Percentiles rank a stretch among this genome's conserved stretches.
Evolutionary conservation across 176 grass and related monocot genomes (phyloP).

Genomic region (Tillandsia fasciculata): DNA sequence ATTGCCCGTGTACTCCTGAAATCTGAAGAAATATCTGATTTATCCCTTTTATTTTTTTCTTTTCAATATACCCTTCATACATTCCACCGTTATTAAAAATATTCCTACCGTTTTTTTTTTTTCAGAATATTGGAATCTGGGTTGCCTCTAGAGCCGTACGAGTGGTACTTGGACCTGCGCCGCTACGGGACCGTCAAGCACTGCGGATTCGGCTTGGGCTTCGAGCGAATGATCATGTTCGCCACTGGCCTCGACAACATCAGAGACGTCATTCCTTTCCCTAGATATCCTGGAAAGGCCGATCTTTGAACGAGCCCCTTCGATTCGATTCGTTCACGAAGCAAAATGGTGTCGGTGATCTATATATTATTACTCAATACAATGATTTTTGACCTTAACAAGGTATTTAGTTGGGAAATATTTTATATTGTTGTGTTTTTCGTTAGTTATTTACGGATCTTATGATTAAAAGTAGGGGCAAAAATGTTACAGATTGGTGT

Average conservation of each 20-base stretch:
- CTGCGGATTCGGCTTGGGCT: slow-evolving; percentile 80
- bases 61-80: no score
- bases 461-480: no score
- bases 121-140: slow-evolving; percentile 52
- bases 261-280: slow-evolving; percentile 90
- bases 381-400: neutral
- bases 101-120: neutral
- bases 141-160: slow-evolving; percentile 77
- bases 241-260: slow-evolving; percentile 91
- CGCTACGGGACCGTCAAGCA: slow-evolving; percentile 77
- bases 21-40: no score
- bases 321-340: neutral
- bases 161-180: slow-evolving; percentile 87
- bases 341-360: neutral
- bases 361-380: neutral
- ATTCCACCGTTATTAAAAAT: no score
- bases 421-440: no score
- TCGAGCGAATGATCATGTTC: slow-evolving; percentile 97
- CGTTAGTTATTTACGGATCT: no score
- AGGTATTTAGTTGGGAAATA: no score
- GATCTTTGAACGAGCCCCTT: slow-evolving; percentile 49
- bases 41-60: no score
- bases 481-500: no score
- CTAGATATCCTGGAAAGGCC: slow-evolving; percentile 75
- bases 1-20: no score